Conservation (phyloP, 1,284 basidiomycete species). For the Microstroma glucosiphilum region DNA sequence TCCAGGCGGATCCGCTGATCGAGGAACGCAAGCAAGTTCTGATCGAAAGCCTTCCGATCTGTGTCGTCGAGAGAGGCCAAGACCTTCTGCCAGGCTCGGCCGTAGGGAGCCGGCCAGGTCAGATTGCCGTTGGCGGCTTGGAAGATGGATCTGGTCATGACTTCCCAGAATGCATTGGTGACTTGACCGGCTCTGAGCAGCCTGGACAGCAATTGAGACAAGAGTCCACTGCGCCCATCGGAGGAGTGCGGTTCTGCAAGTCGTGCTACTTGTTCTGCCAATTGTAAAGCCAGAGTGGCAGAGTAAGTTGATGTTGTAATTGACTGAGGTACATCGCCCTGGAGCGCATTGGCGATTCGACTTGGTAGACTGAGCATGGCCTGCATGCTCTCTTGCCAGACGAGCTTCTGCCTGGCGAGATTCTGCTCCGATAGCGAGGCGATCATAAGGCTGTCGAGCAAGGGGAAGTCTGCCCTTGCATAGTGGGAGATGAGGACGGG, state of each 20-base stretch:
- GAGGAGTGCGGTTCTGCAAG: not conserved
- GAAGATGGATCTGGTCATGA: too few relatives aligned
- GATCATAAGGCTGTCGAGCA: not conserved
- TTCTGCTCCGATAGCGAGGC: not conserved
- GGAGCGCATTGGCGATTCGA: not conserved
- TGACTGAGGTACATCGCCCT: not conserved
- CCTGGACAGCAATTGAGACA: not conserved
- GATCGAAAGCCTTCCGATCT: not conserved
- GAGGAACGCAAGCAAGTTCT: not conserved
- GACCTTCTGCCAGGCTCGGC: too few relatives aligned
- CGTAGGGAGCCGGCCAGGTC: too few relatives aligned
- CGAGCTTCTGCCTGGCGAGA: not conserved
- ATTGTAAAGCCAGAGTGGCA: not conserved
- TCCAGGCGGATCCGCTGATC: not conserved
- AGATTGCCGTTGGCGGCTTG: too few relatives aligned
- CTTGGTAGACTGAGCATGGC: not conserved
- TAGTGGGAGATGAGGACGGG: not conserved
- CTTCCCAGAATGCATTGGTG: too few relatives aligned
- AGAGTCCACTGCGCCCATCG: not conserved
- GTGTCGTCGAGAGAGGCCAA: too few relatives aligned
- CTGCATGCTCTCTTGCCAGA: not conserved
- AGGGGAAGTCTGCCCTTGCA: not conserved
- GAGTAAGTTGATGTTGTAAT: not conserved
- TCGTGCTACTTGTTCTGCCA: not conserved
- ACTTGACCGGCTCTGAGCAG: not conserved